phyloP scores from a whole-genome alignment of 768 basidiomycete genomes.

The Trametes gibbosa region DNA sequence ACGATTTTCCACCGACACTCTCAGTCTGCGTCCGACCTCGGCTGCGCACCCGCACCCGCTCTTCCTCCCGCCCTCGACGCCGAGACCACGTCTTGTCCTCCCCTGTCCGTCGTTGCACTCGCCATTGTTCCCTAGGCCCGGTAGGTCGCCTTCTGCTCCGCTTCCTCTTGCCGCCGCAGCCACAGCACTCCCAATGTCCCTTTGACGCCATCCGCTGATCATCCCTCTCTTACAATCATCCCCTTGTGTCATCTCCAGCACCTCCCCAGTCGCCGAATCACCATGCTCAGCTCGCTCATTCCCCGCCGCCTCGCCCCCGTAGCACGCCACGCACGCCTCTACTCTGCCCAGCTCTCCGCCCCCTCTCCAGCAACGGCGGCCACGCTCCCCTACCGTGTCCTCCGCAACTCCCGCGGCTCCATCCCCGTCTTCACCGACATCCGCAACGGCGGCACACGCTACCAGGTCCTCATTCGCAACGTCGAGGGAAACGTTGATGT shows the following conservation, averaged over 20 bases:
- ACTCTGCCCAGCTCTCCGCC: conserved; percentile 15
- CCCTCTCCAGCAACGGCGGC: conserved; percentile 9
- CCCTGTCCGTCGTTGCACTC: no score
- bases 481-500: conserved; percentile 64
- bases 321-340: conserved; percentile 13
- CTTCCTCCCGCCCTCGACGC: background rate
- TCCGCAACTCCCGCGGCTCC: conserved; percentile 62
- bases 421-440: conserved; percentile 77
- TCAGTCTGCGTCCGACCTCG: background rate
- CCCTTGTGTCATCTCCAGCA: background rate
- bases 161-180: background rate
- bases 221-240: background rate
- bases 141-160: background rate
- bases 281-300: conserved; percentile 5
- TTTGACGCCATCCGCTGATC: conserved; percentile 9
- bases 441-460: conserved; percentile 60
- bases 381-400: conserved; percentile 50
- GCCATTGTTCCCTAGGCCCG: background rate
- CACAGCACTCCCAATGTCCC: background rate
- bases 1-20: background rate
- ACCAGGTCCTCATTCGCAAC: conserved; percentile 61
- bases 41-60: background rate
- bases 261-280: background rate
- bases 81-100: background rate
- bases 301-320: conserved; percentile 3